These are phyloP conservation scores for Fusarium succisae DNA, from an alignment of 2,329 filamentous ascomycete genomes.

Conservation along the genomic window DNA sequence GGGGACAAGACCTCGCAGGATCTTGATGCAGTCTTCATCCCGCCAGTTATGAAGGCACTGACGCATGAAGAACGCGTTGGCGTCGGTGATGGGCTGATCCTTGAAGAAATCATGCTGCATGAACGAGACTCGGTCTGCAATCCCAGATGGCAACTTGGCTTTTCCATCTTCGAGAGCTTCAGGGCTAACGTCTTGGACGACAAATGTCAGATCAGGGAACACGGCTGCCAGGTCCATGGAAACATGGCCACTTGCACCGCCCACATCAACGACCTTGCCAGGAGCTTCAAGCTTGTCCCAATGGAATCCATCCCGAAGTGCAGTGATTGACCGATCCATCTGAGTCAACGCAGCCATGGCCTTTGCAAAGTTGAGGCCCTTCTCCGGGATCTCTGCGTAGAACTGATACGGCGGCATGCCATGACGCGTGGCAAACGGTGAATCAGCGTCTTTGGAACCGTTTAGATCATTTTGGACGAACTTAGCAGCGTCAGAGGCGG, in stretches of 20 bases:
- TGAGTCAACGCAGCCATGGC: background rate
- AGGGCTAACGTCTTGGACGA: background rate
- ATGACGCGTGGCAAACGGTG: background rate
- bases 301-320: background rate
- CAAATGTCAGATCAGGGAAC: background rate
- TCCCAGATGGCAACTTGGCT: background rate
- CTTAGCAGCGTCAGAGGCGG: background rate
- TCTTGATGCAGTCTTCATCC: background rate
- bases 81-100: background rate
- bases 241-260: background rate
- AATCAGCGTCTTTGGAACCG: background rate
- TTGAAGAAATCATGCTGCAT: slow-evolving; percentile 1
- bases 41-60: background rate
- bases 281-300: background rate
- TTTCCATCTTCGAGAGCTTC: background rate
- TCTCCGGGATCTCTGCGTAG: background rate
- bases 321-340: background rate
- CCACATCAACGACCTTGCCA: background rate
- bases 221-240: background rate
- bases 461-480: background rate
- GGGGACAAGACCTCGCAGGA: background rate
- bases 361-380: background rate
- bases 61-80: background rate
- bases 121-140: background rate
- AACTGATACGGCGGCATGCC: background rate